Conservation (phyloP, 1,284 basidiomycete genomes). For the Abortiporus biennis region DNA sequence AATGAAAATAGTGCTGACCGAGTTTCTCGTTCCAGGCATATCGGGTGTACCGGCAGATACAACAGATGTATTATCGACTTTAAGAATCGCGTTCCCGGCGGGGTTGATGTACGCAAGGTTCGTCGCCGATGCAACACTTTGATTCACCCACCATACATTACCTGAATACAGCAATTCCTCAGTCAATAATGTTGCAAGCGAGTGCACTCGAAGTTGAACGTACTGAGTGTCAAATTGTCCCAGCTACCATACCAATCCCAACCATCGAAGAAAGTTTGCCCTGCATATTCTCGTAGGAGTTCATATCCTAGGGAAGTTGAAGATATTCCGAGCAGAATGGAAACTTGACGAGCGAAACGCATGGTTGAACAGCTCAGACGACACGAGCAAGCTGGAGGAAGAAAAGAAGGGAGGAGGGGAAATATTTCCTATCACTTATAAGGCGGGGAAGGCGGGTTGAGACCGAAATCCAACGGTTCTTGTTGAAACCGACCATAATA, state of each 20-base stretch:
- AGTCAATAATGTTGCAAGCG: constrained; percentile 12
- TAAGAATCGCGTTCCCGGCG: constrained; percentile 50
- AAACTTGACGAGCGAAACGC: no score
- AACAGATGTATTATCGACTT: constrained; percentile 49
- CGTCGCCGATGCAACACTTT: constrained; percentile 32
- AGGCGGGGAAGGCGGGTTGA: no score
- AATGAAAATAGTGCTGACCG: constrained; percentile 35
- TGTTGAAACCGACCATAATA: no score
- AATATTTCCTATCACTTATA: no score
- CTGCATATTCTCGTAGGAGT: constrained; percentile 12
- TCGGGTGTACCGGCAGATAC: constrained; percentile 32
- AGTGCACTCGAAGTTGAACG: no score
- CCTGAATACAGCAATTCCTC: constrained; percentile 26
- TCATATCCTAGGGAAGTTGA: no score
- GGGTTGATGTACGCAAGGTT: constrained; percentile 49
- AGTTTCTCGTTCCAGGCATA: constrained; percentile 45
- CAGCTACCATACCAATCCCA: constrained; percentile 55
- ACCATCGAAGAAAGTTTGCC: constrained; percentile 45
- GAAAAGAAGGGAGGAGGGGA: no score
- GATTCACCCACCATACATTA: constrained; percentile 46
- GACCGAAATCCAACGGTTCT: no score
- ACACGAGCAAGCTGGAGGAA: no score
- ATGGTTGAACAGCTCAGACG: no score
- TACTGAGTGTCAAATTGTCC: constrained; percentile 60
- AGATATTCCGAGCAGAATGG: no score